Evolutionary conservation across 2,329 filamentous ascomycete species (phyloP).

Genomic region (Aquanectria penicillioides): DNA sequence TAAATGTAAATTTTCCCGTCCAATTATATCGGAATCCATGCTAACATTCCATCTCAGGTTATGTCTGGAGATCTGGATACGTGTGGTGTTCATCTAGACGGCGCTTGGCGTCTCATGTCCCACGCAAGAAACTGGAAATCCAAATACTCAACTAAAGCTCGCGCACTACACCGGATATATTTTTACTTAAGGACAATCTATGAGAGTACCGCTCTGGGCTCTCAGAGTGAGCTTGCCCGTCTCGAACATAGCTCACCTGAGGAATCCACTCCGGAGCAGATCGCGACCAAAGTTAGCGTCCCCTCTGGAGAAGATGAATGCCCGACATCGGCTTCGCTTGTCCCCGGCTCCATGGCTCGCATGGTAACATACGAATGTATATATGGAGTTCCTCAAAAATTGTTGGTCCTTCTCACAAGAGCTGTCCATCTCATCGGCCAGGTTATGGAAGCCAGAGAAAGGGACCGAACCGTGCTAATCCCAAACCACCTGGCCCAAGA

Average conservation of each 20-base stretch:
- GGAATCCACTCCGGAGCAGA: background rate
- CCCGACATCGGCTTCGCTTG: background rate
- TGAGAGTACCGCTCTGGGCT: constrained; percentile 31
- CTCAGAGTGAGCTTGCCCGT: background rate
- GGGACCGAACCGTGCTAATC: background rate
- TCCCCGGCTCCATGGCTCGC: constrained; percentile 10
- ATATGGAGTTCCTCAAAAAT: constrained; percentile 16
- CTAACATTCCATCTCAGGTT: constrained; percentile 23
- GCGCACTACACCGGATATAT: constrained; percentile 37
- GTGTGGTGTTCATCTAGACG: constrained; percentile 36
- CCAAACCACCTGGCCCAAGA: constrained; percentile 9
- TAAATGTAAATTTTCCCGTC: constrained; percentile 31
- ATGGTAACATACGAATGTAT: constrained; percentile 21
- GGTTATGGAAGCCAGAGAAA: background rate
- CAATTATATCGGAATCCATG: background rate
- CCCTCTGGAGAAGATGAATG: constrained; percentile 8
- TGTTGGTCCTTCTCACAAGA: constrained; percentile 11
- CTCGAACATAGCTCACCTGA: background rate
- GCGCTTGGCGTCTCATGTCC: constrained; percentile 32
- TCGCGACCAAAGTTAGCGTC: background rate
- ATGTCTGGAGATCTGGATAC: constrained; percentile 40
- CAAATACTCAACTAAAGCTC: constrained; percentile 29
- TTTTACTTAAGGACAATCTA: constrained; percentile 39
- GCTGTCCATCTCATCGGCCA: constrained; percentile 10
- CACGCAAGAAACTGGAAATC: constrained; percentile 31